Conservation (phyloP, 192 early-diverging fungal genomes). For the Endogone sp. region DNA sequence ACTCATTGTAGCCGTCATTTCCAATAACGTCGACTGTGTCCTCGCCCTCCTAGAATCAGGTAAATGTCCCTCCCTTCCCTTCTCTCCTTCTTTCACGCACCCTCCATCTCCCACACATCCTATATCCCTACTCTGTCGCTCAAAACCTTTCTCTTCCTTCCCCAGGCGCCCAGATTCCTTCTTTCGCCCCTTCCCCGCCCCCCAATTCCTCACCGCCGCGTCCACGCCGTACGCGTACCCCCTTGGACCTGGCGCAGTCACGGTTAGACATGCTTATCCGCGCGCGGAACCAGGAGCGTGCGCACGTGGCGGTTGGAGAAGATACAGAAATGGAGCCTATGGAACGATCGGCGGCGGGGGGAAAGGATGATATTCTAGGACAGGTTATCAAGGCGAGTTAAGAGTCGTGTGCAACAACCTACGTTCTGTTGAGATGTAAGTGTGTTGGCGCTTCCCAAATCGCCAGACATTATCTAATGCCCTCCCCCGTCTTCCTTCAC, state of each 20-base stretch:
- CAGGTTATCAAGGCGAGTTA: not conserved
- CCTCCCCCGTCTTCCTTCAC: too few species aligned
- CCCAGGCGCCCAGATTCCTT: slow-evolving; percentile 15
- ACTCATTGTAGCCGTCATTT: slow-evolving; percentile 26
- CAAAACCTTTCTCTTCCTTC: not conserved
- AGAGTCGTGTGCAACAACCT: too few species aligned
- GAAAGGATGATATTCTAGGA: slow-evolving; percentile 9
- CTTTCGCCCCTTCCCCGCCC: not conserved
- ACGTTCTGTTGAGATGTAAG: too few species aligned
- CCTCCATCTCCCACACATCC: not conserved
- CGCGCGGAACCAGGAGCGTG: slow-evolving; percentile 3
- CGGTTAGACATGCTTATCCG: slow-evolving; percentile 22
- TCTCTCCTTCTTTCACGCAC: not conserved
- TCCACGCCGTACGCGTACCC: slow-evolving; percentile 14
- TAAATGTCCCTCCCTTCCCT: not conserved
- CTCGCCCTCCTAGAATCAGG: slow-evolving; percentile 24
- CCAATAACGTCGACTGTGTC: slow-evolving; percentile 29
- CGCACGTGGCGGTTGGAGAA: not conserved
- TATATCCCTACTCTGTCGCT: not conserved
- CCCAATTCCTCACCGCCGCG: slow-evolving; percentile 1
- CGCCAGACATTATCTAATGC: too few species aligned
- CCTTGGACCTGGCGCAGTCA: slow-evolving; percentile 27
- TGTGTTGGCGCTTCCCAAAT: too few species aligned
- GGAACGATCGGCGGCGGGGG: too few species aligned
- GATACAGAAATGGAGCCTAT: slow-evolving; percentile 8